Evolutionary conservation across 2,329 filamentous ascomycete species (phyloP), one percentile per base, ranked within the genome.

Genomic region (Exophiala phaeomuriformis): DNA sequence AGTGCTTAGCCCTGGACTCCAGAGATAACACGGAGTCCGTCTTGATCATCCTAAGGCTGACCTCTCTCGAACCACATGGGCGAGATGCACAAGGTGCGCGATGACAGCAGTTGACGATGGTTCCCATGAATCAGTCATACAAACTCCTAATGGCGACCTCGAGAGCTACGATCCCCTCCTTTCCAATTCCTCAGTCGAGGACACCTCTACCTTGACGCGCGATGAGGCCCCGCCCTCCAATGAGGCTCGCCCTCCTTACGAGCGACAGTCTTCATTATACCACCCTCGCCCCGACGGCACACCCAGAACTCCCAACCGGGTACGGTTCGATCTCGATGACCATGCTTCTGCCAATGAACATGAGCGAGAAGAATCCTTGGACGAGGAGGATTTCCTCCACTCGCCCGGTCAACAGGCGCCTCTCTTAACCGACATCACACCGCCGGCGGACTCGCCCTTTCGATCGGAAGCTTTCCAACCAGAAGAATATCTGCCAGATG

Each of bases 361-460:
- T 37, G 55, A 28, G 5, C 42, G 42, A 33, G 55, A 61, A 44
- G 59, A 60, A 12, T 61, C 54, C 55, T 44, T 60, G 32, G 77
- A 84, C 31, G 80, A 81, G 39, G 81, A 84, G 59, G 81, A 85
- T 64, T 84, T 81, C 62, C 66, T 82, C 64, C 67, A 72, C 36
- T 69, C 69, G 29, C 69, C 76, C 49, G 74, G 73, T 28, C 80
- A 82, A 61, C 69, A 77, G 55, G 73, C 80, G 54, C 89, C 89
- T 51, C 78, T 95, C 49, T 77, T 95, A 58, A 93, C 88, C 5
- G 82, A 84, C 58, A 88, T 94, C 59, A 86, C 93, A 69, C 88
- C 88, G 0, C 90, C 90, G 1, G 86, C 85, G 57, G 78, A 58
- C 1, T 86, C 44, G 83, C 88, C 7, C 72, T 95, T 45, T 88